Base-by-base conservation (phyloP, 345 rosid species). In the Arabis hirsuta region DNA sequence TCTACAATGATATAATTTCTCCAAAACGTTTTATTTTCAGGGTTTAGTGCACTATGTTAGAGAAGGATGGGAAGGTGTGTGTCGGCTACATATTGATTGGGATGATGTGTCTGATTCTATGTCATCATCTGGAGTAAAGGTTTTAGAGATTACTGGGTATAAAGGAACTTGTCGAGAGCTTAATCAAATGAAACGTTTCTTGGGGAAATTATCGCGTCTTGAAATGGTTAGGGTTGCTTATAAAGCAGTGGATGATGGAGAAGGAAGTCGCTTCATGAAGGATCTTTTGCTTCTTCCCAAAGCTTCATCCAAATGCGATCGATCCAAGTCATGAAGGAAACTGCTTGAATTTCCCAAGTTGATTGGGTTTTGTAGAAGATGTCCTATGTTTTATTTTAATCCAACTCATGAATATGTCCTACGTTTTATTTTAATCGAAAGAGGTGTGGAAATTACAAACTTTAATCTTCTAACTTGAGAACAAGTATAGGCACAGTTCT, bases 161-260 rank as follows among this genome's bases (percentile, higher is more conserved):
- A 14, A 31, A 50, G 78, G 78, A 66, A 73, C 61, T 57, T 10
- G 3, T 50, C 61, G 20, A 58, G 78, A 73, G 2, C 46, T 74
- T 29, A 19, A 41, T 5, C 39, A 27, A 20, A 31, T 74, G 29
- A 14, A 29, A 41, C 13, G 27, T 58, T 73, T 73, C 45, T 50
- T 73, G 20, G 53, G 46, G 38, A 66, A 48, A 0, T 32, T 74
- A 47, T 7, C 47, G 20, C 19, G 6, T 58, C 78, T 74, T 16
- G 55, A 66, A 42, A 32, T 42, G 73, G 59, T 73, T 20, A 58
- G 39, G 55, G 54, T 74, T 58, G 5, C 1, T 66, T 16, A n/a
- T 22, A 65, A 29, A n/a, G 13, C 20, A 41, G n/a, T 48, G 24
- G 45, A 58, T 57, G 27, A 38, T 57, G 45, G 22, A 39, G 77